Base-by-base conservation (phyloP, 1,139 yeast species). In the Yamadazyma spencermartinsiae region DNA sequence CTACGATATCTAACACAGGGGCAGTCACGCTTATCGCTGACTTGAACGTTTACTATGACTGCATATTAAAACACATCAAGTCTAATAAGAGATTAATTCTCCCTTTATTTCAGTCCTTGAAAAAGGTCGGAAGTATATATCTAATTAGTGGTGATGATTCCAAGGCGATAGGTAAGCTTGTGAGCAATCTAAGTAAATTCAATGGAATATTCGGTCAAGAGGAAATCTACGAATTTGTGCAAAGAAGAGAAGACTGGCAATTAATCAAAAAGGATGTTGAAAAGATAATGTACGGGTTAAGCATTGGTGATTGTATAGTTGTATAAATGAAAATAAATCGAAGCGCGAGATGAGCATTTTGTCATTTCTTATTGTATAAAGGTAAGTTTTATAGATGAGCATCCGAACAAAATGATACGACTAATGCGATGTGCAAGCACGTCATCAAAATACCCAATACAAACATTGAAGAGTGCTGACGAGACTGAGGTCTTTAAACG, bases 231-330 rank as follows among this genome's bases (percentile, higher is more conserved):
- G 96, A 89, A 54, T 86, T 90, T 65, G 95, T 89, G 3, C 92
- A 86, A 52, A 70, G 95, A 44, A 70, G 98, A 41, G 76, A 81
- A 34, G 98, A 92, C 56, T 92, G 98, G 98, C 62, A 76, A 0
- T 56, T 68, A 33, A 86, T 92, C 30, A 80, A 79, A 49, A 72
- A 73, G 44, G 88, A 86, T 42, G 98, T 92, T 4, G 98, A 92
- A 58, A 87, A 84, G 56, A 92, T 87, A n/a, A 86, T 92, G 82
- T 92, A 89, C 54, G 98, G 98, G 0, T 72, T 89, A 40, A 88
- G 92, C 12, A 62, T 84, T 24, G 80, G 67, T 42, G 86, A 83
- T 59, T 81, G 95, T 69, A 56, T 58, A 1, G 63, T 79, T 27
- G 58, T 64, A 52, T 75, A 55, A 51, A n/a, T 20, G 9, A 18